Percentiles rank a stretch among this genome's conserved stretches.
These are phyloP conservation scores for Urochloa ruziziensis DNA, from an alignment of 176 grass and related monocot genomes.

Conservation along the genomic window DNA sequence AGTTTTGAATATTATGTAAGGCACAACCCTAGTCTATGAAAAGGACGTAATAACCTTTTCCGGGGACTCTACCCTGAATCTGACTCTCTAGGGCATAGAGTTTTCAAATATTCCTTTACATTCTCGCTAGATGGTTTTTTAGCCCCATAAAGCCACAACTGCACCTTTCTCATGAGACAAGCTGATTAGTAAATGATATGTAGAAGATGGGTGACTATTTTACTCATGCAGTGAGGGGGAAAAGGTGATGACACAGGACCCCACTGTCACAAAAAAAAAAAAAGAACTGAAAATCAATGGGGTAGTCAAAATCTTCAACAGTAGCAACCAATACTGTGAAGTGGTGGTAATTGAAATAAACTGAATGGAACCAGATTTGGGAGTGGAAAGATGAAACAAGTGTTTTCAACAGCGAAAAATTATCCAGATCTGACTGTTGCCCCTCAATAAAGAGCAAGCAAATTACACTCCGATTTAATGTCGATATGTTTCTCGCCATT, in stretches of 20 bases:
- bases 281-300: not conserved
- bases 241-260: not conserved
- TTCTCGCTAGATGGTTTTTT: not conserved
- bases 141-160: not conserved
- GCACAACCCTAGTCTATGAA: not conserved
- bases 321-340: not conserved
- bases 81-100: not conserved
- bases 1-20: not conserved
- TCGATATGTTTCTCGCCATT: not conserved
- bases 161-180: not conserved
- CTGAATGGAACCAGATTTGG: not conserved
- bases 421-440: not conserved
- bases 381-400: not conserved
- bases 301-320: not conserved
- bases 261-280: not conserved
- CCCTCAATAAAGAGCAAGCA: not conserved
- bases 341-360: not conserved
- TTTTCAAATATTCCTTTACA: not conserved
- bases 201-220: not conserved
- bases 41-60: not conserved
- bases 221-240: not conserved
- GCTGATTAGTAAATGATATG: not conserved
- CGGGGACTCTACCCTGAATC: not conserved
- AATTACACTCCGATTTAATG: not conserved
- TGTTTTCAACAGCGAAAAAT: not conserved